Base-by-base conservation (phyloP, 148 eudicot species). In the Persicaria maculosa region DNA sequence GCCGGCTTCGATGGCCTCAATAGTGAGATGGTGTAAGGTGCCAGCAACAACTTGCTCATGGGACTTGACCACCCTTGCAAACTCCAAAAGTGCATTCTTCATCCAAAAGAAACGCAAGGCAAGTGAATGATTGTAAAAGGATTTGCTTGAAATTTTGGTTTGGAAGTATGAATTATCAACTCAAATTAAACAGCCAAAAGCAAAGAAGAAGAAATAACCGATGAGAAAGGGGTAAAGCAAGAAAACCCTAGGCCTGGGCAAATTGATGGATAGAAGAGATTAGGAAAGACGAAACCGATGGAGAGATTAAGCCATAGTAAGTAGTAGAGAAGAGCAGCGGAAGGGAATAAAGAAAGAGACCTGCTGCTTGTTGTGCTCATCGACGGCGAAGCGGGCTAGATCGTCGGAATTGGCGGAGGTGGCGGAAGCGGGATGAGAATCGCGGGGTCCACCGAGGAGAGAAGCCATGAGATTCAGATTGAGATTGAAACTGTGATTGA, bases 51-150 rank as follows among this genome's bases (percentile, higher is more conserved):
- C 86, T 74, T 92, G 97, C 58, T 90, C 93, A 74, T 88, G 82
- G 4, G 93, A 90, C 73, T 91, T 91, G 46, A 94, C 83, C 70
- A 94, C 90, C 84, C 93, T 86, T 25, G 72, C 92, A 53, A 94
- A 85, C 88, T 91, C 97, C 14, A 94, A 86, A 68, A 87, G 75
- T 55, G 89, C 88, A 88, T 94, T 94, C 97, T 94, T 68, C 71
- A 76, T 15, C 45, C 71, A 47, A 59, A 65, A 6, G 7, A 62
- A 4, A 54, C 7, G 43, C 8, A 65, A 0, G n/a, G 43, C 8
- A 65, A 0, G 40, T 31, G 40, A 31, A 3, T 31, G 40, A 31
- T 31, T 31, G 40, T 1, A 31, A 31, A 31, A 3, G 2, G 2
- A 31, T 1, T 31, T 31, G 40, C 40, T 31, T 31, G 40, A 31